Conservation (phyloP, 139 green algal species). For the Coelastrella sp. region DNA sequence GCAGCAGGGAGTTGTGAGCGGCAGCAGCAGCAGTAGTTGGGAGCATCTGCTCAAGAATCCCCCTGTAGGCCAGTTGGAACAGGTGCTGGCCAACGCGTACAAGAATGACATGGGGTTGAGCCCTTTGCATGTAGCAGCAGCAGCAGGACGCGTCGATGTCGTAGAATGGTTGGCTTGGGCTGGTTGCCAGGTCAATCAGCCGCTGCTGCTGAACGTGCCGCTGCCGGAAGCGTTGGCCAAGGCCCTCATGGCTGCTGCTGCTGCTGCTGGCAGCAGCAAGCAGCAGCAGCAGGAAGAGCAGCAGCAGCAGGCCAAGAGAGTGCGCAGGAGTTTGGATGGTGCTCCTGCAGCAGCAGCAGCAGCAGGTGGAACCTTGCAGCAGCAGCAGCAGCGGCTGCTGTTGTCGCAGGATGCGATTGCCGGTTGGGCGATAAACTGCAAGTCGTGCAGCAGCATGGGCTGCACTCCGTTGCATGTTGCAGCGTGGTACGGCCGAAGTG, state of each 20-base stretch:
- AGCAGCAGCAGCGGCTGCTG: slow-evolving; percentile 36
- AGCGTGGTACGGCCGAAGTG: slow-evolving; percentile 9
- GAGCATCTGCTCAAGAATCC: neutral
- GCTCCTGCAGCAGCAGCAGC: neutral
- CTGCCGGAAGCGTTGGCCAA: slow-evolving; percentile 1
- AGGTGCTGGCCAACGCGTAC: neutral
- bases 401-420: slow-evolving; percentile 17
- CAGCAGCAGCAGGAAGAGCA: slow-evolving; percentile 18
- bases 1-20: neutral
- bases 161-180: slow-evolving; percentile 25
- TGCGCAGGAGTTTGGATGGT: too few relatives aligned
- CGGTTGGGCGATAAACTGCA: neutral
- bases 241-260: neutral
- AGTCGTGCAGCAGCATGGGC: neutral
- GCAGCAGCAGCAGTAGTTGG: too few relatives aligned
- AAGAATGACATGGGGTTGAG: slow-evolving; percentile 18
- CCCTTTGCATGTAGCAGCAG: slow-evolving; percentile 40
- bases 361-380: neutral
- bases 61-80: neutral
- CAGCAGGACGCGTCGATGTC: slow-evolving; percentile 27
- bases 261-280: slow-evolving; percentile 18
- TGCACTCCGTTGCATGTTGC: slow-evolving; percentile 35
- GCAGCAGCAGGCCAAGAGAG: neutral
- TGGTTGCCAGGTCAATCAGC: neutral
- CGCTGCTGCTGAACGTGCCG: neutral